phyloP scores from a whole-genome alignment of 2,329 filamentous ascomycete genomes.

The Beauveria sp. region DNA sequence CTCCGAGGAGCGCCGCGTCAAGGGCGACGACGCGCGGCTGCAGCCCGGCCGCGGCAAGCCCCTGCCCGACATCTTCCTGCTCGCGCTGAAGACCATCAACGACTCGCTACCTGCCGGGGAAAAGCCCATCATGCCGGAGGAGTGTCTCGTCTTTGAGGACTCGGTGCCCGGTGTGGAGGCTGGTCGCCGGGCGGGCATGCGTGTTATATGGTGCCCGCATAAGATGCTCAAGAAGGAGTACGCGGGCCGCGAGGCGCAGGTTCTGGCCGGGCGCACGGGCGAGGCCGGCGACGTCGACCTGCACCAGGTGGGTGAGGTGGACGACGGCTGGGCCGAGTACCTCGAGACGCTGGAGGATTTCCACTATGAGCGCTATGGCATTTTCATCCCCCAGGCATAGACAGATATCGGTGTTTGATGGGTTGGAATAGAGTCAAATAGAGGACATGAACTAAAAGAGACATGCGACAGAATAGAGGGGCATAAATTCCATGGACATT shows the following conservation, averaged over 20 bases:
- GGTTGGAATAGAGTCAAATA: not conserved
- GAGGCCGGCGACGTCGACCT: slow-evolving; percentile 50
- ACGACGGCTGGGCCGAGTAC: slow-evolving; percentile 56
- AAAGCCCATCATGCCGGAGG: slow-evolving; percentile 63
- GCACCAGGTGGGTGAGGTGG: slow-evolving; percentile 48
- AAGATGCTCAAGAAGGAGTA: slow-evolving; percentile 70
- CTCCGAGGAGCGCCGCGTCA: slow-evolving; percentile 59
- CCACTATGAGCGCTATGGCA: slow-evolving; percentile 52
- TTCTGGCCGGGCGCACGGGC: slow-evolving; percentile 75
- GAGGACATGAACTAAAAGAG: not conserved
- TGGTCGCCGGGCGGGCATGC: slow-evolving; percentile 86
- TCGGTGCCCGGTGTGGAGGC: slow-evolving; percentile 88
- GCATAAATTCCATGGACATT: rapidly evolving
- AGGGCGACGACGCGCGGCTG: slow-evolving; percentile 81
- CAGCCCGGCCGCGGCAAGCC: slow-evolving; percentile 80
- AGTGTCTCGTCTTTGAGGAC: slow-evolving; percentile 96
- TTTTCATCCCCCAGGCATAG: slow-evolving; percentile 30
- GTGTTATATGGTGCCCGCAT: slow-evolving; percentile 89
- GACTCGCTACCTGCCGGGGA: slow-evolving; percentile 56
- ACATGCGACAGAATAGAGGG: not conserved
- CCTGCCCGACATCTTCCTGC: slow-evolving; percentile 84
- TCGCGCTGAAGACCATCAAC: slow-evolving; percentile 83
- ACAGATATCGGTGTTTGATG: not conserved
- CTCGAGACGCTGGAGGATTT: slow-evolving; percentile 43
- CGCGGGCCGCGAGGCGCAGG: slow-evolving; percentile 65